Conservation (phyloP, 345 rosid genomes). For the Viola odorata region DNA sequence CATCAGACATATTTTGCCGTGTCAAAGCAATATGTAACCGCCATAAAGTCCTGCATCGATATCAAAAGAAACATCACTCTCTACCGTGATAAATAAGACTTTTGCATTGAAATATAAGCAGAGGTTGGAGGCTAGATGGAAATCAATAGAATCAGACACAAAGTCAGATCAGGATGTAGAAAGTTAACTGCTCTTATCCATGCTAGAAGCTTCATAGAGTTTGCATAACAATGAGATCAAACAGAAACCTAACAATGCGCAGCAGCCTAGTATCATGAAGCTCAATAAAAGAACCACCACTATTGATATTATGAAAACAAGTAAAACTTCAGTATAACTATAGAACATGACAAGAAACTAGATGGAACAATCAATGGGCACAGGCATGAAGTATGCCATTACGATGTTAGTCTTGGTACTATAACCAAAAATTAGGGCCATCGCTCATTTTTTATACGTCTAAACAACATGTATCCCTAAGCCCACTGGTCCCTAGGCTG, state of each 20-base stretch:
- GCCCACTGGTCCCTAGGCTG: too few species aligned
- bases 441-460: too few species aligned
- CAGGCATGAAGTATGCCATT: too few species aligned
- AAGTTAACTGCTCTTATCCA: background rate
- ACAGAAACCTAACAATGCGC: background rate
- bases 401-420: too few species aligned
- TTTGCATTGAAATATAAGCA: background rate
- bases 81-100: background rate
- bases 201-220: background rate
- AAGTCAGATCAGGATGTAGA: background rate
- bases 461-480: too few species aligned
- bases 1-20: slow-evolving; percentile 43
- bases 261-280: too few species aligned
- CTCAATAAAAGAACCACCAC: too few species aligned
- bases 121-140: background rate
- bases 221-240: background rate
- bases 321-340: too few species aligned
- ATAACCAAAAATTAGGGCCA: too few species aligned
- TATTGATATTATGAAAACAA: too few species aligned
- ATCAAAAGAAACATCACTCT: slow-evolving; percentile 2
- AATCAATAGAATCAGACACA: background rate
- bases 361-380: too few species aligned
- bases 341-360: too few species aligned
- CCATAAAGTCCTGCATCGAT: slow-evolving; percentile 46
- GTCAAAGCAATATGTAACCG: slow-evolving; percentile 25